These are phyloP conservation scores for Sanchytrium tribonematis DNA, from an alignment of 371 early-diverging fungal genomes.

Conservation along the genomic window DNA sequence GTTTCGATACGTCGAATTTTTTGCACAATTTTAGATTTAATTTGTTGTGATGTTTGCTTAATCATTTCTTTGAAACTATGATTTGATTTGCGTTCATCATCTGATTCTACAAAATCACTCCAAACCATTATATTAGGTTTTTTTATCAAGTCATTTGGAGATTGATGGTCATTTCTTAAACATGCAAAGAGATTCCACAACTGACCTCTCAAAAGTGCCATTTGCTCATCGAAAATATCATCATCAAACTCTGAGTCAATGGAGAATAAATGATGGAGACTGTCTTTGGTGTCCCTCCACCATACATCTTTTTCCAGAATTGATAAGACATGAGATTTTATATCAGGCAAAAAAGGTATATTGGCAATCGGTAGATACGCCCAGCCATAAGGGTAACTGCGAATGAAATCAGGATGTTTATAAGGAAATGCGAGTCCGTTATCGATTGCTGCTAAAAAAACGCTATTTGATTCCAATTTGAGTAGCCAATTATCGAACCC, in stretches of 20 bases:
- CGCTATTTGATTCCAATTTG: slow-evolving; percentile 14
- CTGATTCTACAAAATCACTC: no score
- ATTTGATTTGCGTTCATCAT: no score
- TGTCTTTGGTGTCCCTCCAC: slow-evolving; percentile 41
- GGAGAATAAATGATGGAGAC: slow-evolving; percentile 30
- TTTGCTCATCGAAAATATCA: slow-evolving; percentile 45
- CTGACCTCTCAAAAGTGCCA: slow-evolving; percentile 57
- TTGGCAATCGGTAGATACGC: slow-evolving; percentile 29
- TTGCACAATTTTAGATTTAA: no score
- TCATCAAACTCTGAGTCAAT: slow-evolving; percentile 43
- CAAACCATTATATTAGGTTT: no score
- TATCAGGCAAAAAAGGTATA: slow-evolving; percentile 34
- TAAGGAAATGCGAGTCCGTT: slow-evolving; percentile 62
- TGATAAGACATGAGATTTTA: slow-evolving; percentile 29
- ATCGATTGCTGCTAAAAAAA: slow-evolving; percentile 49
- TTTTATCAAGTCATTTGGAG: no score
- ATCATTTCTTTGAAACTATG: no score
- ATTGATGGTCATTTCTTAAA: no score
- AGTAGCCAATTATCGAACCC: slow-evolving; percentile 80
- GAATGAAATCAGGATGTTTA: slow-evolving; percentile 66
- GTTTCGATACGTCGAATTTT: no score
- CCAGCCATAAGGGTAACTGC: slow-evolving; percentile 63
- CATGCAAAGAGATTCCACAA: no score
- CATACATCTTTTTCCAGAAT: slow-evolving; percentile 36
- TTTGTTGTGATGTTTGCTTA: no score